Evolutionary conservation across 1,139 yeast genomes (phyloP).

Genomic region (Candida gigantensis): DNA sequence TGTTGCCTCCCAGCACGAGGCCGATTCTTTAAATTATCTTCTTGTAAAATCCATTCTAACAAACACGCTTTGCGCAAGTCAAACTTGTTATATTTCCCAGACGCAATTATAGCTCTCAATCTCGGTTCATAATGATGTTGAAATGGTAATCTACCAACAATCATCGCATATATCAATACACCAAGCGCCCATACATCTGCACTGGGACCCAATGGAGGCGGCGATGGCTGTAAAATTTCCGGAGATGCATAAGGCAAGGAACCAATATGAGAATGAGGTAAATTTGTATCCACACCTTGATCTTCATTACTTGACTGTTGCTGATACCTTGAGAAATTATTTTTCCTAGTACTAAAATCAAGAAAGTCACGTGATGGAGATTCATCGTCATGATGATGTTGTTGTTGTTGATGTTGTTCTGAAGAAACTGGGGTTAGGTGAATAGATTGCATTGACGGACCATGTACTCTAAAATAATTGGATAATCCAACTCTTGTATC

Average conservation of each 20-base stretch:
- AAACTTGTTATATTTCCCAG: slow-evolving; percentile 59
- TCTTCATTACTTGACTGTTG: slow-evolving; percentile 4
- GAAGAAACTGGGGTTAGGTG: slow-evolving; percentile 35
- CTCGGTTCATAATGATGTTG: slow-evolving; percentile 81
- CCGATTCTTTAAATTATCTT: slow-evolving; percentile 3
- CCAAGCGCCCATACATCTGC: slow-evolving; percentile 95
- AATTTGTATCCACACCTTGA: slow-evolving; percentile 31
- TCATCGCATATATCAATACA: slow-evolving; percentile 69
- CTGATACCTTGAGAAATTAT: slow-evolving; percentile 6
- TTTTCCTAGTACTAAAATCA: slow-evolving; percentile 8
- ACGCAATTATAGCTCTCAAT: slow-evolving; percentile 67
- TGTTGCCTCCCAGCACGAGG: no score
- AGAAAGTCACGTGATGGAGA: slow-evolving; percentile 7
- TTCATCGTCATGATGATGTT: no score
- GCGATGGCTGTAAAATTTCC: slow-evolving; percentile 66
- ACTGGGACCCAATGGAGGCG: slow-evolving; percentile 69
- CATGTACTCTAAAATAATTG: slow-evolving; percentile 28
- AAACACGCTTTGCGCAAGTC: slow-evolving; percentile 40
- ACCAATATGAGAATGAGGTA: slow-evolving; percentile 75
- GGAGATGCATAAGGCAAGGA: slow-evolving; percentile 94
- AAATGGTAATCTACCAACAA: slow-evolving; percentile 77
- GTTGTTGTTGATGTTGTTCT: no score
- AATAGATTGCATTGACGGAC: slow-evolving; percentile 39
- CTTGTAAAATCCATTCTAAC: slow-evolving; percentile 27
- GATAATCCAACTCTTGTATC: slow-evolving; percentile 38